A percentile compares a stretch with the other conserved stretches of the same genome.
Conservation (phyloP, 202 grass and related monocot species). For the Saccharum hybrid region DNA sequence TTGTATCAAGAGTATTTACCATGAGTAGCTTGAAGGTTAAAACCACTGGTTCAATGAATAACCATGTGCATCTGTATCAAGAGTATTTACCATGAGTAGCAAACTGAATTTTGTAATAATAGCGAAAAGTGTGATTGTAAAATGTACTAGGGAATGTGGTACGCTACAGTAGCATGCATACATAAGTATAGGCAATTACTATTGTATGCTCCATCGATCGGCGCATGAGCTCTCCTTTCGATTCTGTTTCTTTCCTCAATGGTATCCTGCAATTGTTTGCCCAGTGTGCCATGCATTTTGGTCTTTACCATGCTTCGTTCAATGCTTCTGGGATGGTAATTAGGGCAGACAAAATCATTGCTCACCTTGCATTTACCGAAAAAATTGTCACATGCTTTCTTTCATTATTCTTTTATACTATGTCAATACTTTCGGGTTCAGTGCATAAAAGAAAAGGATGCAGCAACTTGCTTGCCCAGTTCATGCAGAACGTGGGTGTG, state of each 20-base stretch:
- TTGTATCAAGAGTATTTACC: neutral
- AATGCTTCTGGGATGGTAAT: neutral
- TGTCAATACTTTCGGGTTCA: neutral
- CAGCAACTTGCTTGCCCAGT: neutral
- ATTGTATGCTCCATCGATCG: too few species aligned
- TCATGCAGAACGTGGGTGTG: constrained; percentile 2
- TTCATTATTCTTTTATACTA: neutral
- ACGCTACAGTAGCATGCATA: neutral
- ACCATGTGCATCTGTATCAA: neutral
- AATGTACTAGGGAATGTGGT: neutral
- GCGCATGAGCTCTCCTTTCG: too few species aligned
- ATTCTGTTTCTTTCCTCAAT: neutral
- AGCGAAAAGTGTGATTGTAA: neutral
- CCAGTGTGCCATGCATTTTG: neutral
- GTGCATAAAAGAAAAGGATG: neutral
- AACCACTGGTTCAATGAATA: neutral
- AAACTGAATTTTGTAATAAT: constrained; percentile 1
- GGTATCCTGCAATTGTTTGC: neutral
- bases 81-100: neutral
- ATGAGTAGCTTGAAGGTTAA: neutral
- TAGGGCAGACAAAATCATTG: too few species aligned
- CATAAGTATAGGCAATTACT: too few species aligned
- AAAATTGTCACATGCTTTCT: neutral
- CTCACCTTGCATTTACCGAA: too few species aligned
- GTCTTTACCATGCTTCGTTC: neutral